Percentiles rank a stretch among this genome's conserved stretches.
These are phyloP conservation scores for Thalassiosira livingstoniorum DNA, from an alignment of 352 stramenopile species.

Conservation along the genomic window DNA sequence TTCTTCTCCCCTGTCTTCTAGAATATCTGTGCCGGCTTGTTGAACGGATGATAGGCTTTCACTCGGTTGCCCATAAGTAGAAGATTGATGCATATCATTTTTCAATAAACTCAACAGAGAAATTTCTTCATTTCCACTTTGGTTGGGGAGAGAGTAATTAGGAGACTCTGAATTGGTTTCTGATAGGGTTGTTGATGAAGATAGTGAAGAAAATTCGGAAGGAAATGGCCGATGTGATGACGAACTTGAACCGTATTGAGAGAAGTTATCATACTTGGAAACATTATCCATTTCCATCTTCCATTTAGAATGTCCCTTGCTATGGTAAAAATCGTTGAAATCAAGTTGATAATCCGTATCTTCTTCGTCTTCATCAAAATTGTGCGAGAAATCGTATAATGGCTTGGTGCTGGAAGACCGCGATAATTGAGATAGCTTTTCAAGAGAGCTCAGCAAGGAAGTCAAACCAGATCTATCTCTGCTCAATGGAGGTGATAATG, in stretches of 20 bases:
- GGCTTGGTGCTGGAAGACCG: slow-evolving; percentile 58
- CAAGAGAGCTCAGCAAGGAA: no score
- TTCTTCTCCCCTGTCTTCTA: neutral
- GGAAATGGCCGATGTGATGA: no score
- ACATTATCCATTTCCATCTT: slow-evolving; percentile 20
- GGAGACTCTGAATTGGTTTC: no score
- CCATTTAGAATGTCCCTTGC: neutral
- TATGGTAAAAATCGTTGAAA: neutral
- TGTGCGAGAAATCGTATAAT: slow-evolving; percentile 48
- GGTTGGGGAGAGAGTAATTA: no score
- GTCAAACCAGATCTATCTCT: no score
- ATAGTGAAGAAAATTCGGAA: no score
- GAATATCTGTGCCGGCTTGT: neutral
- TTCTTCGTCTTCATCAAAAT: slow-evolving; percentile 22
- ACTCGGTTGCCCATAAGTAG: neutral
- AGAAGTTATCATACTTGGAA: slow-evolving; percentile 46
- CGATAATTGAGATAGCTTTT: no score
- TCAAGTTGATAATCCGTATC: no score
- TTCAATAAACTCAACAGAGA: slow-evolving; percentile 37
- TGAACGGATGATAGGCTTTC: neutral
- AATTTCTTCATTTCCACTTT: no score
- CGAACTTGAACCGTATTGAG: slow-evolving; percentile 14
- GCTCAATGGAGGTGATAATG: no score
- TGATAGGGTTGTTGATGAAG: no score
- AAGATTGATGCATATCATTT: neutral